A percentile compares a stretch with the other conserved stretches of the same genome.
phyloP scores from a whole-genome alignment of 345 rosid species.

The Acer saccharum region DNA sequence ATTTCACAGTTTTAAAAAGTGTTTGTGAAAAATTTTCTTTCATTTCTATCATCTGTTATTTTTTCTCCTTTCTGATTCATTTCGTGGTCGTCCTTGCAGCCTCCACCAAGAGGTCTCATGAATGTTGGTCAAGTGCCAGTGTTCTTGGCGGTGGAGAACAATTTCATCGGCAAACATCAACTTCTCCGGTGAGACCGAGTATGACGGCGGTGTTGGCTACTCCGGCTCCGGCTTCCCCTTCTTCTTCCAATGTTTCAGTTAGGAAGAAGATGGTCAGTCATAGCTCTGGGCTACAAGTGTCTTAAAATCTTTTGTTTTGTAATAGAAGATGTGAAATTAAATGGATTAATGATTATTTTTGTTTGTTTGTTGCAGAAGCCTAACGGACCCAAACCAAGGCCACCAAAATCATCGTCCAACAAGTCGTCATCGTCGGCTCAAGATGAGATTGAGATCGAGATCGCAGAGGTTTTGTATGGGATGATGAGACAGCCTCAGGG shows the following conservation, averaged over 20 bases:
- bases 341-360: slow-evolving; percentile 13
- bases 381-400: slow-evolving; percentile 72
- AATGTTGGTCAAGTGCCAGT: slow-evolving; percentile 70
- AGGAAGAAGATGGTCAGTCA: slow-evolving; percentile 81
- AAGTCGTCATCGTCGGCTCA: slow-evolving; percentile 65
- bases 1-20: slow-evolving; percentile 12
- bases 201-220: slow-evolving; percentile 53
- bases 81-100: slow-evolving; percentile 37
- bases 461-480: slow-evolving; percentile 91
- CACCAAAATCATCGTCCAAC: slow-evolving; percentile 76
- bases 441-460: slow-evolving; percentile 98
- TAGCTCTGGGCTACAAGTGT: background rate
- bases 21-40: background rate
- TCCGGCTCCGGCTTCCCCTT: slow-evolving; percentile 66
- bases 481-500: slow-evolving; percentile 87
- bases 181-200: slow-evolving; percentile 78
- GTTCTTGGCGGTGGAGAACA: slow-evolving; percentile 59
- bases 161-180: slow-evolving; percentile 70
- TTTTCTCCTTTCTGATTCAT: background rate
- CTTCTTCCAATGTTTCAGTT: slow-evolving; percentile 79
- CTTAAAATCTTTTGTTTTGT: background rate
- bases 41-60: background rate
- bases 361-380: slow-evolving; percentile 50
- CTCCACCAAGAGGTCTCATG: slow-evolving; percentile 92
- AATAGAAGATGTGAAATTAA: background rate